phyloP scores from a whole-genome alignment of 345 rosid species.

The Citrus cavaleriei region DNA sequence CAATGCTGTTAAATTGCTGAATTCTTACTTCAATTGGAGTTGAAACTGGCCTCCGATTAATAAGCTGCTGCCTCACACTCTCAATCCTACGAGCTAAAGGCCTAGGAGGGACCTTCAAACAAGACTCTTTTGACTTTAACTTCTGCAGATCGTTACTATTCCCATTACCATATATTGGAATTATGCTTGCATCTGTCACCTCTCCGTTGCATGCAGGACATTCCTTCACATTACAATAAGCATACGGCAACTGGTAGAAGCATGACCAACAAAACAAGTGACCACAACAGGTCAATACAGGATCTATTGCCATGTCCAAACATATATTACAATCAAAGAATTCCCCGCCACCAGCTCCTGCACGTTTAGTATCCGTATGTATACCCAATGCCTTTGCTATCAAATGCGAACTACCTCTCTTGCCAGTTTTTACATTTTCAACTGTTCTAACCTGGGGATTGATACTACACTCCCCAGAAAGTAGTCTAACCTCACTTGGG shows the following conservation, averaged over 20 bases:
- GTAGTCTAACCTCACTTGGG: constrained; percentile 9
- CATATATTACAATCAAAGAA: constrained; percentile 57
- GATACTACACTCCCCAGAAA: constrained; percentile 8
- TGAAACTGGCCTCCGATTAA: constrained; percentile 25
- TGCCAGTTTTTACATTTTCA: constrained; percentile 21
- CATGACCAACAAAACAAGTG: constrained; percentile 79
- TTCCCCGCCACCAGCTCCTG: constrained; percentile 22
- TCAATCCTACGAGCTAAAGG: constrained; percentile 55
- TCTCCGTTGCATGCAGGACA: constrained; percentile 51
- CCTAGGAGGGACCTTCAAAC: constrained; percentile 45
- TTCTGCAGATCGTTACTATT: constrained; percentile 11
- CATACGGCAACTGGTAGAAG: constrained; percentile 43
- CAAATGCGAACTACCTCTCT: constrained; percentile 28
- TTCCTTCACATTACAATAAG: constrained; percentile 37
- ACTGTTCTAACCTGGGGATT: constrained; percentile 24
- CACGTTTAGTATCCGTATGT: constrained; percentile 20
- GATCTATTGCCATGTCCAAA: constrained; percentile 45
- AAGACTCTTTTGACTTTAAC: constrained; percentile 30
- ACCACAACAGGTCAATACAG: constrained; percentile 65
- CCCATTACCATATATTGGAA: constrained; percentile 59
- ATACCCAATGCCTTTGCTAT: constrained; percentile 49
- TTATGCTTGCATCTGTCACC: constrained; percentile 40
- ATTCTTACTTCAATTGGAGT: constrained; percentile 31
- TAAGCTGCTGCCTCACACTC: constrained; percentile 43
- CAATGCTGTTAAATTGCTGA: constrained; percentile 32